Percentiles rank a stretch among this genome's conserved stretches.
These are phyloP conservation scores for Dictyostelium firmibasis DNA, from an alignment of 78 protist species.

Conservation along the genomic window DNA sequence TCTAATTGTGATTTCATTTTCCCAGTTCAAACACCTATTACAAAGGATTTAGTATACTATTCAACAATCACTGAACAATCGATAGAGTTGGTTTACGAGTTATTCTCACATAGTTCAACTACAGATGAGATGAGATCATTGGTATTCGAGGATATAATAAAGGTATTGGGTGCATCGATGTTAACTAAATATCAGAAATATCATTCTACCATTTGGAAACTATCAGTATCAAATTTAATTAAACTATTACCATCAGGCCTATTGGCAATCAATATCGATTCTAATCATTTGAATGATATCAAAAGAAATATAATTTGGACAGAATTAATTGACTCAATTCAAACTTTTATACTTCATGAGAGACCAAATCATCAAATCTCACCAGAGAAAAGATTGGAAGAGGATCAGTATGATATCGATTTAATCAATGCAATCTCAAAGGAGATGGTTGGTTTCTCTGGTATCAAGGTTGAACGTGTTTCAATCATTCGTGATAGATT, in stretches of 20 bases:
- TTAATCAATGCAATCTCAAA: slow-evolving; percentile 56
- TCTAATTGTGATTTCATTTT: neutral
- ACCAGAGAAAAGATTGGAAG: slow-evolving; percentile 57
- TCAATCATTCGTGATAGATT: slow-evolving; percentile 64
- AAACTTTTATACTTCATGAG: slow-evolving; percentile 71
- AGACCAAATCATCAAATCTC: slow-evolving; percentile 19
- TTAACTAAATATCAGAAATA: slow-evolving; percentile 63
- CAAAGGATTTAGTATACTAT: slow-evolving; percentile 48
- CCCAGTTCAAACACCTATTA: neutral
- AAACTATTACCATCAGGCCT: slow-evolving; percentile 43
- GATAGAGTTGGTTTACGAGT: slow-evolving; percentile 24
- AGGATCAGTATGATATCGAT: slow-evolving; percentile 60
- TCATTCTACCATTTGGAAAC: slow-evolving; percentile 74
- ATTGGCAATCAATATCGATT: slow-evolving; percentile 44
- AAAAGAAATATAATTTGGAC: slow-evolving; percentile 80
- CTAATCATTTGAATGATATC: slow-evolving; percentile 46
- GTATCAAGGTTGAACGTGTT: slow-evolving; percentile 68
- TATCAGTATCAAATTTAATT: slow-evolving; percentile 47
- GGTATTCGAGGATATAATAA: slow-evolving; percentile 62
- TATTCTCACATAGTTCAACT: slow-evolving; percentile 33
- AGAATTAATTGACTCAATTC: slow-evolving; percentile 75
- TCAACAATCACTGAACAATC: slow-evolving; percentile 68
- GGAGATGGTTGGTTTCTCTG: slow-evolving; percentile 73
- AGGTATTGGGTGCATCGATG: slow-evolving; percentile 75
- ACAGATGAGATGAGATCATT: slow-evolving; percentile 67